Percentiles rank a stretch among this genome's conserved stretches.
Conservation (phyloP, 169 alveolate genomes). For the Besnoitia besnoiti region DNA sequence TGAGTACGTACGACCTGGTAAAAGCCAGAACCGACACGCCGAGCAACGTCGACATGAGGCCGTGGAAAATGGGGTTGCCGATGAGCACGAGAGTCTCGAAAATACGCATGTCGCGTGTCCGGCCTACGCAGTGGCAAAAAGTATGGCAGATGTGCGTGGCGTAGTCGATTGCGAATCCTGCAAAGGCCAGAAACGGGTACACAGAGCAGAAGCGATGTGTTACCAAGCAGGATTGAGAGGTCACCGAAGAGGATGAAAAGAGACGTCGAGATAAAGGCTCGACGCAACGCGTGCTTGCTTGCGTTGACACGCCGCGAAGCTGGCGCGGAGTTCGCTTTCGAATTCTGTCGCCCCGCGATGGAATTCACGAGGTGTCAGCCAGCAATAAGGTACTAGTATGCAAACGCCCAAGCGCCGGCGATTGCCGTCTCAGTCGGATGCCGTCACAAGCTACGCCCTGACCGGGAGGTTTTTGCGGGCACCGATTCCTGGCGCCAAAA, state of each 20-base stretch:
- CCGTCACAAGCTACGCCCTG: no score
- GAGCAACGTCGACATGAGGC: constrained; percentile 83
- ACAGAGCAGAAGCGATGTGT: neutral
- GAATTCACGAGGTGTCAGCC: no score
- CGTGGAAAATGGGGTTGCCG: constrained; percentile 83
- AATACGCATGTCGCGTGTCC: constrained; percentile 78
- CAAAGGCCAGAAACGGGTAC: neutral
- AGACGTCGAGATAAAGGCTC: no score
- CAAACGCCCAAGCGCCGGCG: no score
- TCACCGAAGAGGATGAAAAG: neutral
- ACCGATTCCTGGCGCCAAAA: no score
- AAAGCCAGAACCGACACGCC: constrained; percentile 80
- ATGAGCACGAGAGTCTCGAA: constrained; percentile 83
- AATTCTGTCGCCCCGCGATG: no score
- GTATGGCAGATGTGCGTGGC: constrained; percentile 85
- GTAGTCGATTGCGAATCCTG: constrained; percentile 83
- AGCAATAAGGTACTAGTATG: no score
- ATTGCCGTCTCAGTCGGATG: no score
- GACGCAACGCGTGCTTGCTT: no score
- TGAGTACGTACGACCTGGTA: constrained; percentile 78
- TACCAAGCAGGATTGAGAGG: neutral
- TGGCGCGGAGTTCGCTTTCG: no score
- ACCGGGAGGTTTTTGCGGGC: no score
- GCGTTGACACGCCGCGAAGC: no score
- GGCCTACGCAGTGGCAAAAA: constrained; percentile 83